Evolutionary conservation across 140 eudicot genomes (phyloP).

Genomic region (Bidens hawaiensis): DNA sequence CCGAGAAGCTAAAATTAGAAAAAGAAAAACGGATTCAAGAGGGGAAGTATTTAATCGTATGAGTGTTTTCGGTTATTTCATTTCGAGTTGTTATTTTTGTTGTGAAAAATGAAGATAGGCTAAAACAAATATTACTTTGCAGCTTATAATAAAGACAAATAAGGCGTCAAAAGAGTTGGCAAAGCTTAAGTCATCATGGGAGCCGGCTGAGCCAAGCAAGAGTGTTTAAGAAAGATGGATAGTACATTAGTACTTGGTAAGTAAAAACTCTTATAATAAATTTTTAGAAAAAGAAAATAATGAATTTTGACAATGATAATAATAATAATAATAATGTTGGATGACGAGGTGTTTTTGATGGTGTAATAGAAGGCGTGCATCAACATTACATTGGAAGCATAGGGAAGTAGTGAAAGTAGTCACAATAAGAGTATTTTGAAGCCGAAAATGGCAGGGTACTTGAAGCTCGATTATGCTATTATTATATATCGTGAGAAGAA

Average conservation of each 20-base stretch:
- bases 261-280: too few species aligned
- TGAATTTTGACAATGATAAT: background rate
- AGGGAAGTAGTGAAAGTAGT: constrained; percentile 84
- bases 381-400: constrained; percentile 98
- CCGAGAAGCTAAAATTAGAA: constrained; percentile 51
- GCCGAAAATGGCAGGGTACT: constrained; percentile 80
- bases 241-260: constrained; percentile 95
- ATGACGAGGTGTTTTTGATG: constrained; percentile 88
- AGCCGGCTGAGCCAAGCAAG: constrained; percentile 52
- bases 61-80: background rate
- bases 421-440: constrained; percentile 55
- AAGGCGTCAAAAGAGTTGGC: constrained; percentile 45
- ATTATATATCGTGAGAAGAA: constrained; percentile 91
- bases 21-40: constrained; percentile 61
- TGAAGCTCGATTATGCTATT: constrained; percentile 88
- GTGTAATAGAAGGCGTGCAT: constrained; percentile 88
- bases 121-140: constrained; percentile 17
- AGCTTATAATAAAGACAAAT: constrained; percentile 75
- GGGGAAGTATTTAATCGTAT: constrained; percentile 55
- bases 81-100: too few species aligned
- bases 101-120: background rate
- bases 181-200: constrained; percentile 48
- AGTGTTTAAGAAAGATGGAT: constrained; percentile 57
- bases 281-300: too few species aligned
- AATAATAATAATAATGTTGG: constrained; percentile 2